Percentiles rank a stretch among this genome's conserved stretches.
phyloP scores from a whole-genome alignment of 495 filamentous ascomycete species.

The Penicillium samsonianum region DNA sequence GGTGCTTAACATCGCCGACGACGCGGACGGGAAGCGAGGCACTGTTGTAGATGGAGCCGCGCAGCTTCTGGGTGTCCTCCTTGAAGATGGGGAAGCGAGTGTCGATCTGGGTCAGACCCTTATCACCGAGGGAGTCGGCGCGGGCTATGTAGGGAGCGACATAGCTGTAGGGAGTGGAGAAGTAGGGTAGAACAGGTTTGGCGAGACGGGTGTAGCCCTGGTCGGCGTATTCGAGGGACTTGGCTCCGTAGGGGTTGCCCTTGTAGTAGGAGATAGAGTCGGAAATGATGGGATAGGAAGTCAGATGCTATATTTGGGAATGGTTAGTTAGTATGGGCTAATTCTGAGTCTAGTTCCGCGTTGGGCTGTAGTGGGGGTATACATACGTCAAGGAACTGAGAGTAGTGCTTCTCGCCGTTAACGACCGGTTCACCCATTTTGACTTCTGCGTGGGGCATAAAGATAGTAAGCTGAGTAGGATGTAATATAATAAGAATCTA shows the following conservation, averaged over 20 bases:
- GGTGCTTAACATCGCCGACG: slow-evolving; percentile 68
- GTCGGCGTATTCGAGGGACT: slow-evolving; percentile 71
- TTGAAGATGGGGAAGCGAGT: slow-evolving; percentile 81
- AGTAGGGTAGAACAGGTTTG: slow-evolving; percentile 75
- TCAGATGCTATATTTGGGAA: slow-evolving; percentile 63
- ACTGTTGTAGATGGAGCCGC: slow-evolving; percentile 62
- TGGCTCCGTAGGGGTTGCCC: slow-evolving; percentile 74
- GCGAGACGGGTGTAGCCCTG: slow-evolving; percentile 65
- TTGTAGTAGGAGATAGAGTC: slow-evolving; percentile 79
- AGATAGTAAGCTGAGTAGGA: slow-evolving; percentile 10
- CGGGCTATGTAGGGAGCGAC: slow-evolving; percentile 79
- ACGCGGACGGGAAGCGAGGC: slow-evolving; percentile 67
- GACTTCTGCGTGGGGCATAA: slow-evolving; percentile 49
- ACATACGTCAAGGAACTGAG: slow-evolving; percentile 68
- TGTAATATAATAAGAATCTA: not conserved
- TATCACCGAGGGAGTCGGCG: slow-evolving; percentile 78
- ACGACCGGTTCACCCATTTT: slow-evolving; percentile 50
- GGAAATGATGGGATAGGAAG: slow-evolving; percentile 80
- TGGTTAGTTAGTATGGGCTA: slow-evolving; percentile 8
- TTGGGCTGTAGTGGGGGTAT: slow-evolving; percentile 7
- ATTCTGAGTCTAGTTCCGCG: not conserved
- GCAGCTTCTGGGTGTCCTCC: slow-evolving; percentile 79
- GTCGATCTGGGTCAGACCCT: slow-evolving; percentile 73
- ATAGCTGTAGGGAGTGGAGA: slow-evolving; percentile 73
- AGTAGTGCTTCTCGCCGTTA: slow-evolving; percentile 68